Conservation (phyloP, 2,329 filamentous ascomycete species). For the Talaromyces albobiverticillius region DNA sequence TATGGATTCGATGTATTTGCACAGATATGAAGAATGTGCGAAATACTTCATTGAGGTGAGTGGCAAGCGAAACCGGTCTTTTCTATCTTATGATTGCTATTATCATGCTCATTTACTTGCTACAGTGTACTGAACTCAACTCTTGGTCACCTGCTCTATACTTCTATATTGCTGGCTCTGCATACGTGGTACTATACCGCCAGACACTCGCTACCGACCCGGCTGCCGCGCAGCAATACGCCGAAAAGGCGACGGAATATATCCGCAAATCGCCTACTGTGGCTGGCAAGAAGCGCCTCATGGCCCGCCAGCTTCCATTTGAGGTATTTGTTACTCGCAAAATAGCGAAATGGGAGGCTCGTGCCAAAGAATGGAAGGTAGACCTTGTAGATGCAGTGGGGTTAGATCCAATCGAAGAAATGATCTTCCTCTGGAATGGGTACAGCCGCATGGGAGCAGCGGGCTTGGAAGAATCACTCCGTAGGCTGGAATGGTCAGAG, state of each 20-base stretch:
- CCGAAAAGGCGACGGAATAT: constrained; percentile 64
- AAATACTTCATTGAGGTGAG: constrained; percentile 65
- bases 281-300: constrained; percentile 82
- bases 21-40: constrained; percentile 72
- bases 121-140: constrained; percentile 70
- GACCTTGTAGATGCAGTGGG: constrained; percentile 78
- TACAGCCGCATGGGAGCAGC: constrained; percentile 70
- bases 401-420: constrained; percentile 78
- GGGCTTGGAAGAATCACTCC: constrained; percentile 63
- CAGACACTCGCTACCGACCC: constrained; percentile 28
- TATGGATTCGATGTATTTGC: constrained; percentile 72
- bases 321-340: constrained; percentile 83
- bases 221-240: constrained; percentile 54
- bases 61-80: not conserved
- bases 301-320: constrained; percentile 85
- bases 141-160: constrained; percentile 90
- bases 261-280: constrained; percentile 69
- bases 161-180: constrained; percentile 78
- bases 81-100: not conserved
- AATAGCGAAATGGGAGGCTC: constrained; percentile 80
- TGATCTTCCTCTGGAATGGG: constrained; percentile 93
- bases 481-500: constrained; percentile 64
- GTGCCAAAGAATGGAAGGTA: constrained; percentile 64
- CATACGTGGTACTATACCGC: constrained; percentile 79
- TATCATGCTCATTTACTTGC: not conserved